Conservation (phyloP, 257 asterid species). For the Anisodus tanguticus region DNA sequence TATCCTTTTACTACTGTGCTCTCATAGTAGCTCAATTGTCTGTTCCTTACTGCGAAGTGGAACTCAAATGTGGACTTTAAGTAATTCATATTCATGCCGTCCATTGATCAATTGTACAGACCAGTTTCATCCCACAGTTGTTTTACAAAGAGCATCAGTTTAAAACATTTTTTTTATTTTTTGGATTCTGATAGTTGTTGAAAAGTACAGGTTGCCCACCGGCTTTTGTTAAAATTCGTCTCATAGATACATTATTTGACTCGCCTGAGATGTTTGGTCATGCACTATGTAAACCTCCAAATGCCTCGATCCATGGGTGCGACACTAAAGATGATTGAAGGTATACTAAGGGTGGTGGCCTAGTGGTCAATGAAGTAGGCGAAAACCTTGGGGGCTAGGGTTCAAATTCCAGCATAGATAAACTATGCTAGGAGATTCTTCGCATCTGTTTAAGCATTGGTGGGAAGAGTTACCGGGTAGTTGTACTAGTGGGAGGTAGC, state of each 20-base stretch:
- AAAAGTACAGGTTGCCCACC: neutral
- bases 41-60: neutral
- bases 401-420: no score
- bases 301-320: neutral
- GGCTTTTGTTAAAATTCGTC: neutral
- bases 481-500: neutral
- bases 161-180: neutral
- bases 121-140: neutral
- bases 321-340: neutral
- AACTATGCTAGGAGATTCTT: neutral
- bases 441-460: neutral
- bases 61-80: neutral
- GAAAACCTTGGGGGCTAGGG: neutral
- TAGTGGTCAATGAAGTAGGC: neutral
- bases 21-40: neutral
- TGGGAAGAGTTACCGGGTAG: neutral
- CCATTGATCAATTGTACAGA: neutral
- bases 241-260: neutral
- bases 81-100: neutral
- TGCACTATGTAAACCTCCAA: neutral
- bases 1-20: neutral
- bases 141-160: neutral
- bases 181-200: neutral
- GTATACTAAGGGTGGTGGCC: neutral
- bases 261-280: neutral